Conservation (phyloP, 2,329 filamentous ascomycete genomes). For the Penicillium sp. region DNA sequence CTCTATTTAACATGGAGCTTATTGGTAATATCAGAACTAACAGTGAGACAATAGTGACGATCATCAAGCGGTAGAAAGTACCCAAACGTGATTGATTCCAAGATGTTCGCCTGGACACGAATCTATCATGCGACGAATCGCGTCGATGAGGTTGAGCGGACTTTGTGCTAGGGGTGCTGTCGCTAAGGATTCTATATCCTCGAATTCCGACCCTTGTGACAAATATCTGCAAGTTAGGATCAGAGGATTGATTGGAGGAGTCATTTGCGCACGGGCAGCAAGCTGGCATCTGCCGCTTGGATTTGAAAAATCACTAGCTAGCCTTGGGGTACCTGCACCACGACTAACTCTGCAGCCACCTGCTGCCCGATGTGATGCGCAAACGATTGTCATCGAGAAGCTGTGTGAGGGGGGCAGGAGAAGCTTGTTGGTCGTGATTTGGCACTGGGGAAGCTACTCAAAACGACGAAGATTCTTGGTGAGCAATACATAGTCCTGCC, state of each 20-base stretch:
- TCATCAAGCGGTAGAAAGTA: conserved; percentile 68
- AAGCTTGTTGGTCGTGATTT: conserved; percentile 13
- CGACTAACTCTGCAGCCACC: conserved; percentile 21
- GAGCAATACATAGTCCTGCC: conserved; percentile 22
- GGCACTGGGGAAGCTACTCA: conserved; percentile 8
- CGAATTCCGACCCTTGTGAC: conserved; percentile 35
- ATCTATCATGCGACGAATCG: conserved; percentile 33
- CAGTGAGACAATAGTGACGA: conserved; percentile 57
- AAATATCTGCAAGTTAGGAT: conserved; percentile 35
- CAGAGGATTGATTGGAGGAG: conserved; percentile 28
- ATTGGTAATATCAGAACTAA: conserved; percentile 30
- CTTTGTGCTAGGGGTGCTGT: conserved; percentile 26
- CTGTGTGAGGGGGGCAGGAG: conserved; percentile 15
- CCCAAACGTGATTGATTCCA: conserved; percentile 22
- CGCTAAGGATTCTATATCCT: conserved; percentile 26
- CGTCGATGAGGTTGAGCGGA: conserved; percentile 26
- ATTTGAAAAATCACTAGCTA: conserved; percentile 26
- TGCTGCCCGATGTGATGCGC: conserved; percentile 26
- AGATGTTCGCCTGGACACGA: conserved; percentile 31
- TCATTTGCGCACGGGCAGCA: conserved; percentile 30
- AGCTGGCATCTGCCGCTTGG: conserved; percentile 27
- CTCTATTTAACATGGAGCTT: neutral
- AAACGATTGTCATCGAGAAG: conserved; percentile 15
- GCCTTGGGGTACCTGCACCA: conserved; percentile 25
- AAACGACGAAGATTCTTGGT: conserved; percentile 16